Base-by-base conservation (phyloP, 2,329 filamentous ascomycete species). In the Clarireedia paspali region DNA sequence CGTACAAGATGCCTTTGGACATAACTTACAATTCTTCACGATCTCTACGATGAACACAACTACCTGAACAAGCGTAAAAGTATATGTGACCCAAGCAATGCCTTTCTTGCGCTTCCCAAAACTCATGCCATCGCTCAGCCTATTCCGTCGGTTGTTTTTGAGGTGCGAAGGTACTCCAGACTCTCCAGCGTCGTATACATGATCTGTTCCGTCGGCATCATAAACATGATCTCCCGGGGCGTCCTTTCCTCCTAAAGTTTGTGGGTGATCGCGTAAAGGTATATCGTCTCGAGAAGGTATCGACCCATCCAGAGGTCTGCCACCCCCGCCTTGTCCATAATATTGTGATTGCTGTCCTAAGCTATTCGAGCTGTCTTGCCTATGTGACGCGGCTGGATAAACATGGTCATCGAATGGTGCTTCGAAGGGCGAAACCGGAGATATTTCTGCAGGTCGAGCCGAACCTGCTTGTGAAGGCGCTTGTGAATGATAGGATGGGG, bases 31-130 rank as follows among this genome's bases (percentile, higher is more conserved):
- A 71, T 91, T 95, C 68, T 86, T 89, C 48, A 88, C 85, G 59
- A 99, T 75, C 73, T 97, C 90, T 52, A 79, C 90, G 61, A 97
- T 88, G 68, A 99, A 99, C 27, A 97, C 90, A 15, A 77, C 82
- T 20, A 94, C 73, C 70, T 97, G 91, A 12, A 87, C 79, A 30
- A 84, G 54, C 2, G 90, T 89, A 60, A 97, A 80, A 45, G 85
- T 72, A 70, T 92, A 97, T 36, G 91, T 88, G 6, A 96, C 83
- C 79, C 88, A 94, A 0, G 94, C 87, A 52, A 85, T 81, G 39
- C 61, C 62, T 45, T 52, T 60, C 47, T 59, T 60, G 15, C 53
- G 52, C 7, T 62, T 61, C 40, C 56, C 62, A 15, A 84, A 42
- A 7, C 56, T 79, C 53, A 81, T 81, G 46, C 82, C 74, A n/a